Evolutionary conservation across 148 eudicot genomes (phyloP).

Genomic region (Camellia lanceoleosa): DNA sequence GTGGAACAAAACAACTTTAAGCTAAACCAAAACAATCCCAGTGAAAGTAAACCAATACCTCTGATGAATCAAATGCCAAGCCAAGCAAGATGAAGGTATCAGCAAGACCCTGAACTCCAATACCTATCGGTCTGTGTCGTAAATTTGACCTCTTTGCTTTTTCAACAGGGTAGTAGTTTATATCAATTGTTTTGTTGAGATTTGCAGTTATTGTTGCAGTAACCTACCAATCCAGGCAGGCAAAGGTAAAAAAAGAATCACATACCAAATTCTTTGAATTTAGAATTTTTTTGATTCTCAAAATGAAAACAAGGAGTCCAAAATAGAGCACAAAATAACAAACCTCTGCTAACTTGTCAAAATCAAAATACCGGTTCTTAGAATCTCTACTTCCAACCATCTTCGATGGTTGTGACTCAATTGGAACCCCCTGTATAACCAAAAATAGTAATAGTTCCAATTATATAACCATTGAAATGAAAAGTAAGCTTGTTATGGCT

Average conservation of each 20-base stretch:
- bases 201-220: slow-evolving; percentile 63
- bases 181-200: slow-evolving; percentile 83
- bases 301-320: not conserved
- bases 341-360: slow-evolving; percentile 91
- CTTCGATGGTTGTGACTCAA: slow-evolving; percentile 77
- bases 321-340: slow-evolving; percentile 6
- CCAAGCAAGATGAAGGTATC: slow-evolving; percentile 90
- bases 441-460: not conserved
- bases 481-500: not conserved
- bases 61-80: slow-evolving; percentile 92
- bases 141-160: slow-evolving; percentile 81
- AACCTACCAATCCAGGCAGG: slow-evolving; percentile 37
- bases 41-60: slow-evolving; percentile 32
- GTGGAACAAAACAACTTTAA: not conserved
- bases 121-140: slow-evolving; percentile 85
- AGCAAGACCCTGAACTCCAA: slow-evolving; percentile 93
- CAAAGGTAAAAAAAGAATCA: not conserved
- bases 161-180: slow-evolving; percentile 86
- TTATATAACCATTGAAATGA: not conserved
- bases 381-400: slow-evolving; percentile 77
- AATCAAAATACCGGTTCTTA: slow-evolving; percentile 75
- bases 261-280: not conserved
- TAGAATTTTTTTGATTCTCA: not conserved
- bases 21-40: not conserved
- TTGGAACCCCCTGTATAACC: not conserved